Base-by-base conservation (phyloP, 306 rosid species). In the Sphenostylis stenocarpa region DNA sequence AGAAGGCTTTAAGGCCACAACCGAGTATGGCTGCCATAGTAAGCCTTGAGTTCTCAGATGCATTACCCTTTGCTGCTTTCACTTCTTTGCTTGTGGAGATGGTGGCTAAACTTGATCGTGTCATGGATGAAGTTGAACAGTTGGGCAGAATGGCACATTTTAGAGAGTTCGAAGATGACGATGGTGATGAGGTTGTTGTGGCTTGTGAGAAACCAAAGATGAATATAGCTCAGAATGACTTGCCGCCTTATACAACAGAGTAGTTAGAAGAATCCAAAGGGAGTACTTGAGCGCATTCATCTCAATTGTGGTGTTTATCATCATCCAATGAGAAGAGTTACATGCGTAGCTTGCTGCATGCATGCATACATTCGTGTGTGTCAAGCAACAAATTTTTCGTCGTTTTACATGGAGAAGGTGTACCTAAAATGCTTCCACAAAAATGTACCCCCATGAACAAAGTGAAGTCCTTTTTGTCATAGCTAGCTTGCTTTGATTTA, bases 41-140 rank as follows among this genome's bases (percentile, higher is more conserved):
- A 14, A 76, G 90, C 89, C 84, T 93, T 2, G 91, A 90, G 52
- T 91, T 93, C 87, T 91, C 97, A 31, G 97, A 93, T 61, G 96
- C 92, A 62, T 84, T 91, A 26, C 98, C 98, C 0, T 83, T 93
- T 78, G 96, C 97, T 38, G 93, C 97, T 41, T 93, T 93, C 75
- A 87, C 98, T 49, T 88, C 97, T 15, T 57, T 90, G 83, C 84
- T 93, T 7, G 87, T 91, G 34, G 98, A 93, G 87, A 83, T 85
- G 41, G 98, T 89, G 52, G 98, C 98, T 19, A 91, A 90, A 84
- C 91, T 93, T 5, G 98, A 91, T 39, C 52, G 44, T 73, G 87
- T 93, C 17, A 87, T 93, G 16, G 89, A 83, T 66, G 88, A 88
- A 82, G 92, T 93, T 15, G 94, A 91, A 45, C 85, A 86, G 43